These are phyloP conservation scores for Trichocladium uniseriatum DNA, from an alignment of 495 filamentous ascomycete genomes.

Conservation along the genomic window DNA sequence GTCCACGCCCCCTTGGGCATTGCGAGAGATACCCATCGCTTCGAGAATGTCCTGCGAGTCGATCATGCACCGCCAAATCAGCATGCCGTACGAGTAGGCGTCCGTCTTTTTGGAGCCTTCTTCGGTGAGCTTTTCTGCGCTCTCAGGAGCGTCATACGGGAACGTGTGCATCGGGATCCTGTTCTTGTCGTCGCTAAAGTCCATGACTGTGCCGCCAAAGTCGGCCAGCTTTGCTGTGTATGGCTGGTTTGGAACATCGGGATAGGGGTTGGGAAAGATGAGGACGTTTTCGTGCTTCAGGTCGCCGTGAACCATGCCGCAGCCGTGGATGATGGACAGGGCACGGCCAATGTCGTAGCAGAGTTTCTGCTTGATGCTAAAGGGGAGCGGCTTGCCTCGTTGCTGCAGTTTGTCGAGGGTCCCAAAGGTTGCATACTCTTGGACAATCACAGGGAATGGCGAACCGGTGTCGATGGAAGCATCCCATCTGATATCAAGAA, in stretches of 20 bases:
- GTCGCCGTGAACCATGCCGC: conserved; percentile 12
- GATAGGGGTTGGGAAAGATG: conserved; percentile 5
- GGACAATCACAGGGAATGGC: conserved; percentile 8
- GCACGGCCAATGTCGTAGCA: conserved; percentile 15
- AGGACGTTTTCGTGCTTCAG: conserved; percentile 10
- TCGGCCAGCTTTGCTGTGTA: conserved; percentile 8
- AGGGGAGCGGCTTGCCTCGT: neutral
- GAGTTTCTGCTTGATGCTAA: conserved; percentile 12
- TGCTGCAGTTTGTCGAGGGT: conserved; percentile 12
- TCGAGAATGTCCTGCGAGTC: conserved; percentile 1
- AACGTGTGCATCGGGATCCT: conserved; percentile 9
- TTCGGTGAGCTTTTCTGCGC: neutral
- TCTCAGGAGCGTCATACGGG: conserved; percentile 8
- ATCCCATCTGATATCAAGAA: conserved; percentile 13
- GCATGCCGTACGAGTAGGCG: conserved; percentile 9
- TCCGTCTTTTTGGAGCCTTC: conserved; percentile 3
- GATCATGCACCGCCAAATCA: conserved; percentile 10
- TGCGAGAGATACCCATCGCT: neutral
- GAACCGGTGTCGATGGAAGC: conserved; percentile 6
- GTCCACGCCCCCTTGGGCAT: neutral
- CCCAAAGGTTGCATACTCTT: conserved; percentile 14
- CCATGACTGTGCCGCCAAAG: conserved; percentile 12
- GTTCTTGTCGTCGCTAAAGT: neutral
- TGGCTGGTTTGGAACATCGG: conserved; percentile 3
- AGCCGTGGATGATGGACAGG: conserved; percentile 14